Conservation (phyloP, 805 yeast genomes). For the Wickerhamomyces silvicola region DNA sequence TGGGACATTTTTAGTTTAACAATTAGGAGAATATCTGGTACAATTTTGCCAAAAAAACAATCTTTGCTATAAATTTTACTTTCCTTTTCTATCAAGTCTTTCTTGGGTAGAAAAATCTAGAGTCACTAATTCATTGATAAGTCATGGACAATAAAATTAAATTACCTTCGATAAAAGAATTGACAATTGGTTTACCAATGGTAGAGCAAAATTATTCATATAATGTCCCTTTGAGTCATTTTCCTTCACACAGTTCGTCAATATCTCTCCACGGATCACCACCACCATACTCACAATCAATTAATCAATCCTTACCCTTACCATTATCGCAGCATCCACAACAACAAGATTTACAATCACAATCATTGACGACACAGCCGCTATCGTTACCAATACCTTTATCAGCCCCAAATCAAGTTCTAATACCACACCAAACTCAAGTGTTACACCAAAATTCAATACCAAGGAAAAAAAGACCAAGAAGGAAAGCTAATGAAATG, state of each 20-base stretch:
- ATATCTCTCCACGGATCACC: not conserved
- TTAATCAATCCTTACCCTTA: not conserved
- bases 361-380: slow-evolving; percentile 4
- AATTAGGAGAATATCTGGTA: no score
- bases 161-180: slow-evolving; percentile 3
- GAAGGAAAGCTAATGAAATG: slow-evolving; percentile 50
- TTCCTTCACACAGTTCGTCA: no score
- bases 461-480: slow-evolving; percentile 36
- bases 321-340: slow-evolving; percentile 7
- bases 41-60: no score
- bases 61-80: no score
- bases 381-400: not conserved
- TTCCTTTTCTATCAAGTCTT: not conserved
- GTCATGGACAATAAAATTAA: not conserved
- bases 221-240: no score
- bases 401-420: not conserved
- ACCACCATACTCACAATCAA: not conserved
- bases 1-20: no score
- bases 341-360: slow-evolving; percentile 11
- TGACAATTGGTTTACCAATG: not conserved
- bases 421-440: not conserved
- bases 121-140: not conserved
- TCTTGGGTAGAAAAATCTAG: not conserved
- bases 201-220: not conserved
- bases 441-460: not conserved